A percentile compares a stretch with the other conserved stretches of the same genome.
phyloP scores from a whole-genome alignment of 345 rosid species.

The Firmiana major region DNA sequence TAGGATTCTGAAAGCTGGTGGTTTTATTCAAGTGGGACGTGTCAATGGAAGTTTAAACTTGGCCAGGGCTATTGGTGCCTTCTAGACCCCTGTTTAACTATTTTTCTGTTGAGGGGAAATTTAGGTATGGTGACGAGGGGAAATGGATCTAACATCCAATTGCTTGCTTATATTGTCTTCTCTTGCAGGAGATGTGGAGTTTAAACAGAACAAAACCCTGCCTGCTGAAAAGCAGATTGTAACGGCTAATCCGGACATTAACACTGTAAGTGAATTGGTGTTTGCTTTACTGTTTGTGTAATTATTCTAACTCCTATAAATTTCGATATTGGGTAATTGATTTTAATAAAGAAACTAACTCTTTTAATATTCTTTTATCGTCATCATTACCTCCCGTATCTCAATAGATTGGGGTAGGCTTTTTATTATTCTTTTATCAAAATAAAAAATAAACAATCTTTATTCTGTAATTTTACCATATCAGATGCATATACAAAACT shows the following conservation, averaged over 20 bases:
- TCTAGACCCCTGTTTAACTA: neutral
- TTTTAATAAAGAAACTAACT: neutral
- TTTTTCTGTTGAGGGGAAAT: neutral
- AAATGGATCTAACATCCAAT: neutral
- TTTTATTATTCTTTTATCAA: neutral
- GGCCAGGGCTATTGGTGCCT: constrained; percentile 69
- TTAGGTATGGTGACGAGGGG: neutral
- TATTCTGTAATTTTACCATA: neutral
- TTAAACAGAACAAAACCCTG: constrained; percentile 66
- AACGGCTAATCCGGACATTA: constrained; percentile 79
- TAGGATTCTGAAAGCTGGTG: constrained; percentile 75
- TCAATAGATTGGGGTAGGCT: too few relatives aligned
- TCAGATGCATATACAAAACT: neutral
- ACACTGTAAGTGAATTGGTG: constrained; percentile 38
- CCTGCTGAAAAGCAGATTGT: constrained; percentile 73
- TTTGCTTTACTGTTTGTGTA: neutral
- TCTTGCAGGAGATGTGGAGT: constrained; percentile 66
- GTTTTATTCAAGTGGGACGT: constrained; percentile 73
- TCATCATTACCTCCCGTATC: too few relatives aligned
- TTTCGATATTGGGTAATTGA: neutral
- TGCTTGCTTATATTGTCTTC: neutral
- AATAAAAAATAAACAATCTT: neutral
- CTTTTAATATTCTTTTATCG: neutral
- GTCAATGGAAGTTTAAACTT: constrained; percentile 80
- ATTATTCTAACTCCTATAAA: neutral